Evolutionary conservation across 768 basidiomycete genomes (phyloP).

Genomic region (Tephrocybe sp.): DNA sequence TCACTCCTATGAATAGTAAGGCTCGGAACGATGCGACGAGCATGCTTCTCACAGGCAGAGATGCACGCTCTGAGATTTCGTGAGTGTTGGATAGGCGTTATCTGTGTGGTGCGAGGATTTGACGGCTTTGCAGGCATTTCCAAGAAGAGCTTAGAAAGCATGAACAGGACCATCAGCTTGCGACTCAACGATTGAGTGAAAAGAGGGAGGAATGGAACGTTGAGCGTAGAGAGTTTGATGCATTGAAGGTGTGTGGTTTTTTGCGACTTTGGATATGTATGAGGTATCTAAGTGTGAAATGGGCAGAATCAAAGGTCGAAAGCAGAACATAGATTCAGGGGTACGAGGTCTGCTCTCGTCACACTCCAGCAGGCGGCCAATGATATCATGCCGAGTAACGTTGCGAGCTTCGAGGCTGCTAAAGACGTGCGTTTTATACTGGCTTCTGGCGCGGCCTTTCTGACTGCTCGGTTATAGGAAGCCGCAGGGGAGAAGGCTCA

Average conservation of each 20-base stretch:
- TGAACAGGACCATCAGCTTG: slow-evolving; percentile 35
- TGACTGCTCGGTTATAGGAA: slow-evolving; percentile 40
- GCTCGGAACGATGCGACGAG: slow-evolving; percentile 35
- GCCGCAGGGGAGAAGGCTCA: slow-evolving; percentile 50
- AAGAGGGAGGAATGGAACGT: slow-evolving; percentile 28
- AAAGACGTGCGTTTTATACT: slow-evolving; percentile 46
- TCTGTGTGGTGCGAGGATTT: not conserved
- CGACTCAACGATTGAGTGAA: slow-evolving; percentile 26
- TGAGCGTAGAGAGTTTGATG: slow-evolving; percentile 28
- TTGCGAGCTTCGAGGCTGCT: slow-evolving; percentile 55
- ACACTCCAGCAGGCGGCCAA: slow-evolving; percentile 60
- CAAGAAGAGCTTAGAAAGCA: slow-evolving; percentile 35
- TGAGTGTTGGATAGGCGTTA: slow-evolving; percentile 24
- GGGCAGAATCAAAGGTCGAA: slow-evolving; percentile 27
- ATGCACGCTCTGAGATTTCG: slow-evolving; percentile 49
- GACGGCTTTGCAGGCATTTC: slow-evolving; percentile 40
- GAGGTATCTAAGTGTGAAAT: not conserved
- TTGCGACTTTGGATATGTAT: too few relatives aligned
- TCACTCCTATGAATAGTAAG: slow-evolving; percentile 35
- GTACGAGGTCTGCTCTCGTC: slow-evolving; percentile 26
- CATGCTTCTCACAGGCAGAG: slow-evolving; percentile 53
- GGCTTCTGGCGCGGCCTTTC: too few relatives aligned
- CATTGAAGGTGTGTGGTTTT: slow-evolving; percentile 27
- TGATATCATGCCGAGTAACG: slow-evolving; percentile 65
- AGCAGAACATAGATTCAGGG: slow-evolving; percentile 13